phyloP scores from a whole-genome alignment of 2,329 filamentous ascomycete species.

The Coniochaeta pulveracea region DNA sequence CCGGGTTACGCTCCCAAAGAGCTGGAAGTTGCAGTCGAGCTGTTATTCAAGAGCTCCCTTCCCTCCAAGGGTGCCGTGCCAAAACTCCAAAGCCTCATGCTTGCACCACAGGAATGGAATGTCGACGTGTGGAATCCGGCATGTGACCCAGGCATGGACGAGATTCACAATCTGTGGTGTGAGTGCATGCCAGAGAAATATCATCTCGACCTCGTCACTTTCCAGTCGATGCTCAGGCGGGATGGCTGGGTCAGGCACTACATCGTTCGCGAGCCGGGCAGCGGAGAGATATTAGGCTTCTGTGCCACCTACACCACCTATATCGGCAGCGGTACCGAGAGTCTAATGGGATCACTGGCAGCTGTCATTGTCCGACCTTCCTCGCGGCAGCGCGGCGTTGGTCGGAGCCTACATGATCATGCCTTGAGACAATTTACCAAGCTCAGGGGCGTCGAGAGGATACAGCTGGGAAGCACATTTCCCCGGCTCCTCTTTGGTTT shows the following conservation, averaged over 20 bases:
- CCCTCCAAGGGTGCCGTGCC: conserved; percentile 7
- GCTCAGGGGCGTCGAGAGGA: conserved; percentile 37
- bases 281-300: conserved; percentile 37
- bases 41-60: conserved; percentile 33
- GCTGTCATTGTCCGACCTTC: conserved; percentile 38
- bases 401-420: conserved; percentile 38
- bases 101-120: conserved; percentile 25
- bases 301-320: conserved; percentile 50
- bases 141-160: conserved; percentile 25
- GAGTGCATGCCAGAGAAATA: conserved; percentile 33
- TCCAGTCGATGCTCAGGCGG: conserved; percentile 36
- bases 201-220: conserved; percentile 26
- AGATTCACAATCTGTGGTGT: conserved; percentile 33
- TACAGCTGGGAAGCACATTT: conserved; percentile 48
- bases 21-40: conserved; percentile 36
- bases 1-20: conserved; percentile 33
- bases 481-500: conserved; percentile 46
- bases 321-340: conserved; percentile 37
- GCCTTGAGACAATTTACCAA: conserved; percentile 35
- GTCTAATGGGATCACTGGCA: conserved; percentile 44
- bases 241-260: conserved; percentile 47
- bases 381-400: conserved; percentile 37
- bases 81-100: conserved; percentile 18
- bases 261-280: conserved; percentile 36
- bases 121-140: conserved; percentile 27